Evolutionary conservation across 306 rosid species (phyloP).

Genomic region (Lotus japonicus): DNA sequence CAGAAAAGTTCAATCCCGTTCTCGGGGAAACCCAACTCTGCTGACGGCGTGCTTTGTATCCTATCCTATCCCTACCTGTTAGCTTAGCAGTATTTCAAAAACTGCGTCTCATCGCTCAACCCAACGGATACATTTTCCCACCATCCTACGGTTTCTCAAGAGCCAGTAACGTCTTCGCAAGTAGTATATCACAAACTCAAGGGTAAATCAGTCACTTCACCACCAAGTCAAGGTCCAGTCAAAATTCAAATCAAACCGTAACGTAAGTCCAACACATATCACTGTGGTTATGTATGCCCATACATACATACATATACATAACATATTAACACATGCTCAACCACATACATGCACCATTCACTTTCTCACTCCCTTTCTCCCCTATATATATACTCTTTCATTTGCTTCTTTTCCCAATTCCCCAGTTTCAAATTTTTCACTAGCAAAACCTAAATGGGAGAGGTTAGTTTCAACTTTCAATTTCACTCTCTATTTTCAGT

Average conservation of each 20-base stretch:
- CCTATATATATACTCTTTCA: conserved; percentile 20
- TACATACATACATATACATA: too few species aligned
- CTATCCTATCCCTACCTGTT: too few species aligned
- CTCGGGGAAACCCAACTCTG: not conserved
- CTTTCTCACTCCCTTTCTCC: not conserved
- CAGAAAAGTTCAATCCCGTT: not conserved
- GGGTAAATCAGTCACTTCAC: conserved; percentile 7
- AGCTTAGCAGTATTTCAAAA: not conserved
- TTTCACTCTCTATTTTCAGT: not conserved
- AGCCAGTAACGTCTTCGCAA: not conserved
- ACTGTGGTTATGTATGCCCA: too few species aligned
- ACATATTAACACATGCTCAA: too few species aligned
- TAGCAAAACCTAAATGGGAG: conserved; percentile 39
- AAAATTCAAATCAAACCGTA: not conserved
- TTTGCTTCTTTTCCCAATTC: not conserved
- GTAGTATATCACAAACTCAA: not conserved
- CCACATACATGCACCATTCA: not conserved
- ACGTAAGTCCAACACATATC: too few species aligned
- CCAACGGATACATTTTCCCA: not conserved
- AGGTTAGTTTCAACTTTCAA: conserved; percentile 35
- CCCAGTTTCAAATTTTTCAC: conserved; percentile 9
- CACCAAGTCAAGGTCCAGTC: not conserved
- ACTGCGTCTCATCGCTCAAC: not conserved
- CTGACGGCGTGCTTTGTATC: too few species aligned
- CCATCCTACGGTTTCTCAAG: too few species aligned